Evolutionary conservation across 805 yeast species (phyloP).

Genomic region (Aciculoconidium aculeatum): DNA sequence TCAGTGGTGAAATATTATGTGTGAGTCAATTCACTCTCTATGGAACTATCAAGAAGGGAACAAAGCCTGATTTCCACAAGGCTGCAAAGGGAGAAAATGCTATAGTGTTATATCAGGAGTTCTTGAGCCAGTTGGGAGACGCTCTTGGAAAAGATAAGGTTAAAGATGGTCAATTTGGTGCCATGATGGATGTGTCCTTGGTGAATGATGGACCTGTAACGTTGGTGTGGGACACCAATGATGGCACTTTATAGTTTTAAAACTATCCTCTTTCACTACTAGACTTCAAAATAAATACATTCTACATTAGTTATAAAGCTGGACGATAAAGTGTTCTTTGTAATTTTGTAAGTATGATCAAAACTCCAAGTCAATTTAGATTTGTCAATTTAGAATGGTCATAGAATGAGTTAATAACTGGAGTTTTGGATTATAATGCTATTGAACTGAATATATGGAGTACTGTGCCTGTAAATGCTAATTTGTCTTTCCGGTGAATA

Average conservation of each 20-base stretch:
- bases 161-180: slow-evolving; percentile 89
- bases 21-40: slow-evolving; percentile 91
- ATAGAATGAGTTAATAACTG: too few relatives aligned
- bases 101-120: slow-evolving; percentile 44
- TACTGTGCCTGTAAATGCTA: too few relatives aligned
- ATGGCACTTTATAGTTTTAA: slow-evolving; percentile 16
- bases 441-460: too few relatives aligned
- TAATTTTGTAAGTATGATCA: too few relatives aligned
- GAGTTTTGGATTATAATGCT: too few relatives aligned
- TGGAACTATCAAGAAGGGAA: slow-evolving; percentile 81
- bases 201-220: slow-evolving; percentile 95
- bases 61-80: slow-evolving; percentile 90
- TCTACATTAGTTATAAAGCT: too few relatives aligned
- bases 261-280: too few relatives aligned
- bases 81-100: slow-evolving; percentile 79
- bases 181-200: slow-evolving; percentile 91
- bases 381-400: too few relatives aligned
- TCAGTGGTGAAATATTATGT: slow-evolving; percentile 68
- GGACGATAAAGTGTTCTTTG: too few relatives aligned
- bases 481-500: too few relatives aligned
- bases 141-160: slow-evolving; percentile 61
- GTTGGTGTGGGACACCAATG: slow-evolving; percentile 68
- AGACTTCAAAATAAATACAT: too few relatives aligned
- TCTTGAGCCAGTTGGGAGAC: slow-evolving; percentile 41
- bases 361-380: too few relatives aligned